Evolutionary conservation across 2,329 filamentous ascomycete species (phyloP), one percentile per base, ranked within the genome.

Genomic region (Scedosporium aurantiacum): DNA sequence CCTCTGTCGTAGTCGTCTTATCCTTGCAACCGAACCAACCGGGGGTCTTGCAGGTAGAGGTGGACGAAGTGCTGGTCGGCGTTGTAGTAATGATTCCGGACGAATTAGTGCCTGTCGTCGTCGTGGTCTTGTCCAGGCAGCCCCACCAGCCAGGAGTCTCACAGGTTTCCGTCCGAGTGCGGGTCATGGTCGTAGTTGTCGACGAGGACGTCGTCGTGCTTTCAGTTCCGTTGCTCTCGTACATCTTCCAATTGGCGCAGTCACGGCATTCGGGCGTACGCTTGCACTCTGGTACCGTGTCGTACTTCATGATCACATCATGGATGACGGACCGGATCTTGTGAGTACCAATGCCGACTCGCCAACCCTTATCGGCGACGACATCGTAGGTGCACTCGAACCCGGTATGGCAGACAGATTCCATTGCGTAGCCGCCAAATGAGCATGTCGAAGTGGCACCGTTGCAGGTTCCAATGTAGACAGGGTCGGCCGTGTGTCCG

Each of bases 81-180:
- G 76, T 77, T 2, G 76, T 73, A 0, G 73, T 71, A 23, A 73
- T 74, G 63, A 72, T 75, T 1, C 71, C 71, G 2, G 73, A 73
- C 0, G 77, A 77, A 5, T 73, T 72, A 3, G 74, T 72, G 70
- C 68, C 6, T 68, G 73, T 5, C 10, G 75, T 75, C 1, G 77
- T 79, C 0, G 85, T 87, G 2, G 80, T 80, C 71, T 86, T 81
- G 66, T 90, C 88, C 45, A 89, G 75, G 70, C 85, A 91, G 23
- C 90, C 90, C 87, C 88, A 96, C 92, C 92, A 96, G 4, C 92
- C 91, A 28, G 92, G 92, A 1, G 92, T 96, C 72, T 94, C 82
- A 75, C 92, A 96, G 0, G 91, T 96, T 61, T 87, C 85, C 0
- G 92, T 96, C 54, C 91, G 81, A 0, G 92, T 96, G 43, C 91